Conservation (phyloP, 2,329 filamentous ascomycete species). For the Chalaropsis thielavioides region DNA sequence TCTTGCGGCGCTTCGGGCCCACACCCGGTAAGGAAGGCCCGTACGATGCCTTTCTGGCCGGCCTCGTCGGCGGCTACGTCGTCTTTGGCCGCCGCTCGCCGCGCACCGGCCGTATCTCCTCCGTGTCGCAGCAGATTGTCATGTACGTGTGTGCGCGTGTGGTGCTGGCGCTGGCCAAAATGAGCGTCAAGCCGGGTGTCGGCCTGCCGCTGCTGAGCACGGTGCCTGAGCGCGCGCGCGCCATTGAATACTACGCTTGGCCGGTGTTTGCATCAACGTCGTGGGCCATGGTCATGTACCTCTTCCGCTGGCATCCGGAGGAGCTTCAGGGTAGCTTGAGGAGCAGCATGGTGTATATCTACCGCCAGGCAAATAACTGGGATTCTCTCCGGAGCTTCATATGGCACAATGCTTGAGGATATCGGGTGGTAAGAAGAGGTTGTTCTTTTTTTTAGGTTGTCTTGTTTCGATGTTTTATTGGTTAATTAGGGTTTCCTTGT, state of each 20-base stretch:
- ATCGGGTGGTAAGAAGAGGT: neutral
- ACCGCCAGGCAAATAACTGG: constrained; percentile 78
- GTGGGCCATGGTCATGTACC: constrained; percentile 90
- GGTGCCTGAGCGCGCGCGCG: constrained; percentile 28
- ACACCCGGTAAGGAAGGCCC: constrained; percentile 50
- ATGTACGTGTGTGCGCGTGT: constrained; percentile 96
- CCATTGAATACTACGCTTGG: constrained; percentile 63
- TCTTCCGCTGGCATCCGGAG: constrained; percentile 85
- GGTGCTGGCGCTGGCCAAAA: constrained; percentile 65
- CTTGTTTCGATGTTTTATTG: constrained; percentile 9
- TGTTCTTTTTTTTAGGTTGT: neutral
- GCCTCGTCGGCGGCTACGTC: constrained; percentile 76
- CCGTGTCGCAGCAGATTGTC: constrained; percentile 90
- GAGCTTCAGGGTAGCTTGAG: constrained; percentile 80
- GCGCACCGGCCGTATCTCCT: constrained; percentile 55
- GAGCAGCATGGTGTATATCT: constrained; percentile 97
- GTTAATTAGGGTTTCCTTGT: neutral
- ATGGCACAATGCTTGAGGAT: constrained; percentile 57
- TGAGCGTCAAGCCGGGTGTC: constrained; percentile 54
- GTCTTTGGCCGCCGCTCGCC: constrained; percentile 62
- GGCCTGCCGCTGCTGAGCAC: constrained; percentile 37
- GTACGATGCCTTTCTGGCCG: constrained; percentile 75
- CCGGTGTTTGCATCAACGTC: constrained; percentile 79
- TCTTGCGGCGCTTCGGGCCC: constrained; percentile 48
- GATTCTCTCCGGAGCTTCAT: constrained; percentile 71